These are phyloP conservation scores for Aspergillus sp. DNA, from an alignment of 2,329 filamentous ascomycete species.

Conservation along the genomic window DNA sequence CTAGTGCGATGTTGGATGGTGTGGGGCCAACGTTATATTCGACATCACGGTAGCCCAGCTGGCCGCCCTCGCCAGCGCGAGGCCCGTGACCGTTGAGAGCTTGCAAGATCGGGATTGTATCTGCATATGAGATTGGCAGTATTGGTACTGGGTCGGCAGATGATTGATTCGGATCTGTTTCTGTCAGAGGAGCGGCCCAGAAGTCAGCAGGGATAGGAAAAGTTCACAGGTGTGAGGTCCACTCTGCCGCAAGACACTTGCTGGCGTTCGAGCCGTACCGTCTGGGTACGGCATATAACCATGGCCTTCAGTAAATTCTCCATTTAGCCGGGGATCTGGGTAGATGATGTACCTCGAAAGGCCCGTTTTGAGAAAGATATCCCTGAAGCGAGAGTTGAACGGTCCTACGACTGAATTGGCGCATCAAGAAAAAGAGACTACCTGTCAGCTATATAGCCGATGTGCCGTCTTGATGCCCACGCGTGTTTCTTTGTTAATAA, in stretches of 20 bases:
- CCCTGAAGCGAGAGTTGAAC: not conserved
- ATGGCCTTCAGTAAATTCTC: not conserved
- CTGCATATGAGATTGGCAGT: not conserved
- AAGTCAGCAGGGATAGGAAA: not conserved
- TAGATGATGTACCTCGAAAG: not conserved
- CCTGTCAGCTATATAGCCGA: too few species aligned
- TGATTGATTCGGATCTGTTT: not conserved
- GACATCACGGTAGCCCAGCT: conserved; percentile 4
- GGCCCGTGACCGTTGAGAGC: conserved; percentile 27
- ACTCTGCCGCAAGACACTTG: not conserved
- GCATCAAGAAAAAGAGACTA: too few species aligned
- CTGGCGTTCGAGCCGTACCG: not conserved
- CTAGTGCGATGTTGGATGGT: conserved; percentile 11
- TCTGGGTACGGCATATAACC: not conserved
- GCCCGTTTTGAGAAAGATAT: not conserved
- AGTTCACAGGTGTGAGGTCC: not conserved
- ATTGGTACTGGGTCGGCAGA: not conserved
- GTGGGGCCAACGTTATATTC: conserved; percentile 11
- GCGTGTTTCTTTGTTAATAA: too few species aligned
- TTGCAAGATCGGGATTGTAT: conserved; percentile 16
- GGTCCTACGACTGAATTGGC: too few species aligned
- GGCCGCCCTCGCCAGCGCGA: conserved; percentile 13
- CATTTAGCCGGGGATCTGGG: not conserved
- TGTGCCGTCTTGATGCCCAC: too few species aligned
- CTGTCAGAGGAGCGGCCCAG: not conserved